Evolutionary conservation across 257 asterid genomes (phyloP).

Genomic region (Primulina tabacum): DNA sequence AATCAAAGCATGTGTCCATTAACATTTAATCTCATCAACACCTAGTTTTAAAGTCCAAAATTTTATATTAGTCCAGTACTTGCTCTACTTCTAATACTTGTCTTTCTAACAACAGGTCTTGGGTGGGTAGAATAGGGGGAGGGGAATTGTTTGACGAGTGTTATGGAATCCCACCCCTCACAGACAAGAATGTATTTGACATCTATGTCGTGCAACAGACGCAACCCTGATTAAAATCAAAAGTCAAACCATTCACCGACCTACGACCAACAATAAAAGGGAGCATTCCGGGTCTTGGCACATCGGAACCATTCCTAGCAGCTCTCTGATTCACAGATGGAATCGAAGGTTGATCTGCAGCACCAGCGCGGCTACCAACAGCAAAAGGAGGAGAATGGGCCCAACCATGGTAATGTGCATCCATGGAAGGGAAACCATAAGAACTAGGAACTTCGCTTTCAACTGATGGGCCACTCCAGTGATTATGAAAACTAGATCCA

Average conservation of each 20-base stretch:
- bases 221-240: neutral
- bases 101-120: neutral
- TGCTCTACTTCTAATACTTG: neutral
- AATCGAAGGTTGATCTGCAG: constrained; percentile 55
- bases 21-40: too few relatives aligned
- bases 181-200: constrained; percentile 6
- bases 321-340: constrained; percentile 58
- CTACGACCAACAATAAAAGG: constrained; percentile 72
- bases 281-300: constrained; percentile 67
- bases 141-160: neutral
- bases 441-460: constrained; percentile 61
- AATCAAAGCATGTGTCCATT: too few relatives aligned
- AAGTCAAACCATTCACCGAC: constrained; percentile 34
- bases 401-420: constrained; percentile 61
- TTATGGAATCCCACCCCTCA: neutral
- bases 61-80: too few relatives aligned
- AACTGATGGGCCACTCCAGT: constrained; percentile 67
- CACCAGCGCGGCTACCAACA: constrained; percentile 52
- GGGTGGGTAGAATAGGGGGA: neutral
- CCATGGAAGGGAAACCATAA: constrained; percentile 65
- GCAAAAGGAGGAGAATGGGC: constrained; percentile 60
- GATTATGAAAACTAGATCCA: constrained; percentile 61
- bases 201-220: constrained; percentile 7
- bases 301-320: constrained; percentile 57
- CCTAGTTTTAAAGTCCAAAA: too few relatives aligned